A percentile compares a stretch with the other conserved stretches of the same genome.
Evolutionary conservation across 495 filamentous ascomycete genomes (phyloP).

Genomic region (Penicillium simplicissimum): DNA sequence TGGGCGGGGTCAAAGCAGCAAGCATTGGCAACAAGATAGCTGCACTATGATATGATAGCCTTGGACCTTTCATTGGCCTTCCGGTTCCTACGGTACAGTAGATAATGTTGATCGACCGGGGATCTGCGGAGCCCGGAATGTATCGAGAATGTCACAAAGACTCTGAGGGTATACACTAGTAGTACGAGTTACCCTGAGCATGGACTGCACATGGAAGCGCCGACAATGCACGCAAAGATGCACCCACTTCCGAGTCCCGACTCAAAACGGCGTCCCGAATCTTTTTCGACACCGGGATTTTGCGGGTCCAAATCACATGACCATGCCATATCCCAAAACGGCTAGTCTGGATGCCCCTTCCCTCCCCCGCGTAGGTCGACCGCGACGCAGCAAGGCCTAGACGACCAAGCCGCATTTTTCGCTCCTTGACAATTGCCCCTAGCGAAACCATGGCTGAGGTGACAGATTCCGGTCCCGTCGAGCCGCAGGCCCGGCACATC

Average conservation of each 20-base stretch:
- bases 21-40: no score
- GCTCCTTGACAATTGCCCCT: neutral
- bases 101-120: neutral
- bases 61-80: neutral
- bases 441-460: conserved; percentile 43
- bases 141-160: neutral
- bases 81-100: neutral
- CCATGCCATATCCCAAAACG: neutral
- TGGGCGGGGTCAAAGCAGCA: conserved; percentile 1
- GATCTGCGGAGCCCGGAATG: neutral
- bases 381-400: neutral
- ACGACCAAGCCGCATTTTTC: conserved; percentile 1
- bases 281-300: conserved; percentile 8
- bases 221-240: neutral
- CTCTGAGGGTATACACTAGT: no score
- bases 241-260: neutral
- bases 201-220: no score
- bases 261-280: neutral
- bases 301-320: conserved; percentile 3
- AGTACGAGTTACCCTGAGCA: no score
- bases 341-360: conserved; percentile 4
- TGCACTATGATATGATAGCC: neutral
- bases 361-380: neutral
- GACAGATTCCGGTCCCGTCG: conserved; percentile 37
- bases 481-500: conserved; percentile 65